phyloP scores from a whole-genome alignment of 257 asterid genomes.

The Gentiana straminea region DNA sequence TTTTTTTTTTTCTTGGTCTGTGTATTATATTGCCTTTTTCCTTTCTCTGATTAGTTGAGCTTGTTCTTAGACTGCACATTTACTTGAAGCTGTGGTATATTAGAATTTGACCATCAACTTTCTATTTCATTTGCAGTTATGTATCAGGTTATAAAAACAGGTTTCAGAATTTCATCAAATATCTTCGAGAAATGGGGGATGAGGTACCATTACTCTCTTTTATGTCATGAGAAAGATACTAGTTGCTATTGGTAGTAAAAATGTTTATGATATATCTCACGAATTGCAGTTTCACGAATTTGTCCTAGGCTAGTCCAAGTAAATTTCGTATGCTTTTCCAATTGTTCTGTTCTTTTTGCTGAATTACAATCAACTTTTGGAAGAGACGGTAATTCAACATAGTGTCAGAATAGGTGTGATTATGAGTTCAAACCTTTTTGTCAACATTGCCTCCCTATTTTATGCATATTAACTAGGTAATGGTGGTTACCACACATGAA shows the following conservation, averaged over 20 bases:
- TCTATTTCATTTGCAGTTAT: constrained; percentile 50
- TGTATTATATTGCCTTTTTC: too few relatives aligned
- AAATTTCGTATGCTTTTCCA: not conserved
- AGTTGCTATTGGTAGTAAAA: not conserved
- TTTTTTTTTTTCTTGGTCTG: too few relatives aligned
- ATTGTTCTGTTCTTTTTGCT: constrained; percentile 10
- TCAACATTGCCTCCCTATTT: too few relatives aligned
- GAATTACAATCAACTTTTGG: not conserved
- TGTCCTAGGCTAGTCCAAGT: too few relatives aligned
- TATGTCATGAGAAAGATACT: not conserved
- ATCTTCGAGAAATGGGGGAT: constrained; percentile 98
- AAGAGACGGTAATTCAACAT: too few relatives aligned
- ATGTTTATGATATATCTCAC: not conserved
- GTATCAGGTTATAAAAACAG: constrained; percentile 96
- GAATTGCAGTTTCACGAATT: not conserved
- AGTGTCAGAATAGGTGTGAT: too few relatives aligned
- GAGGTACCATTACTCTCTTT: constrained; percentile 48
- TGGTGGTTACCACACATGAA: constrained; percentile 98
- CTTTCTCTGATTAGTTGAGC: too few relatives aligned
- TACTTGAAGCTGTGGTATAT: too few relatives aligned
- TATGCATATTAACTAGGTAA: constrained; percentile 41
- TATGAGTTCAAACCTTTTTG: too few relatives aligned
- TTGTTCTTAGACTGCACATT: too few relatives aligned
- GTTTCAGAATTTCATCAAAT: constrained; percentile 92
- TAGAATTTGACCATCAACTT: constrained; percentile 10